Percentiles rank a stretch among this genome's conserved stretches.
These are phyloP conservation scores for Trametes hirsuta DNA, from an alignment of 1,284 basidiomycete species.

Conservation along the genomic window DNA sequence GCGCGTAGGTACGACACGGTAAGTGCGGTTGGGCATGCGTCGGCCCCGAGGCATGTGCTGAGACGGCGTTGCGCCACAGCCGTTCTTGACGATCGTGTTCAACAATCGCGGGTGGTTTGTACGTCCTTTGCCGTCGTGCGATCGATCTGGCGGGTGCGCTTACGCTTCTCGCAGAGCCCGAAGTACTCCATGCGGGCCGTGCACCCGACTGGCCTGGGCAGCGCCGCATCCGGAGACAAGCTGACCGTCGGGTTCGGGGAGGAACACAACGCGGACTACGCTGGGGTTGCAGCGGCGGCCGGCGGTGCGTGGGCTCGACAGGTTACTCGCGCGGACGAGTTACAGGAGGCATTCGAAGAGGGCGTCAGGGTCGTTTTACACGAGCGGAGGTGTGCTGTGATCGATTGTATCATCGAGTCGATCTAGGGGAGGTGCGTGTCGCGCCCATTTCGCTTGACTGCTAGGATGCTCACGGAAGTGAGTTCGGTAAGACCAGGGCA, in stretches of 20 bases:
- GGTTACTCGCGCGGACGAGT: conserved; percentile 41
- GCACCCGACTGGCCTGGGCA: conserved; percentile 60
- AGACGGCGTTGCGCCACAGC: conserved; percentile 40
- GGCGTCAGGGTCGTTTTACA: conserved; percentile 55
- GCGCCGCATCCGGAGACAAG: conserved; percentile 45
- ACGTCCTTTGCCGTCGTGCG: conserved; percentile 14
- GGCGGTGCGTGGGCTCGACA: conserved; percentile 65
- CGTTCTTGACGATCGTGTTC: conserved; percentile 68
- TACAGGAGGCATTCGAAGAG: conserved; percentile 49
- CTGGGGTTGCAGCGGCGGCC: conserved; percentile 61
- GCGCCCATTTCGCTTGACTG: neutral
- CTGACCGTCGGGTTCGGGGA: conserved; percentile 64
- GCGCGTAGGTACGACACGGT: conserved; percentile 61
- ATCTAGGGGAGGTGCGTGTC: conserved; percentile 30
- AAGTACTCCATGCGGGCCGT: conserved; percentile 64
- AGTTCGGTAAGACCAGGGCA: too few relatives aligned
- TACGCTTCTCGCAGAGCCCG: conserved; percentile 49
- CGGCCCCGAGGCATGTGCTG: neutral
- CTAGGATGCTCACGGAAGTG: too few relatives aligned
- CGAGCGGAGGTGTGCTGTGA: conserved; percentile 61
- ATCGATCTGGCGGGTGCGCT: neutral
- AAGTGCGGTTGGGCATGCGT: neutral
- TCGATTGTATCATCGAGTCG: conserved; percentile 53
- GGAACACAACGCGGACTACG: conserved; percentile 59
- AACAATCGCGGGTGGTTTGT: conserved; percentile 75